These are phyloP conservation scores for Celoporthe dispersa DNA, from an alignment of 2,329 filamentous ascomycete species.

Conservation along the genomic window DNA sequence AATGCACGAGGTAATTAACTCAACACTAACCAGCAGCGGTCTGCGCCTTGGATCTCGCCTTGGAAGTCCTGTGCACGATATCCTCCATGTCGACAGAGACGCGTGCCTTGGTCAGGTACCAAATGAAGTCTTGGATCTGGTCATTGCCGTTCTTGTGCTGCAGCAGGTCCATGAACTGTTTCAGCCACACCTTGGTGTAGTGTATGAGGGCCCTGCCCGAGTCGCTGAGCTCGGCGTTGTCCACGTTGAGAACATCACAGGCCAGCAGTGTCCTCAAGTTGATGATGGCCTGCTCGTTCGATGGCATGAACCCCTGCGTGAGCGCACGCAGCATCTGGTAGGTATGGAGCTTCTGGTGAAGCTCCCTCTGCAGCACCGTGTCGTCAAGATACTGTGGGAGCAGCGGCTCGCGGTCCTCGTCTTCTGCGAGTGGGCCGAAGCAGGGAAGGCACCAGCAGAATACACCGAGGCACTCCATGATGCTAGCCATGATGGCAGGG, in stretches of 20 bases:
- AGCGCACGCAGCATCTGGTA: conserved; percentile 91
- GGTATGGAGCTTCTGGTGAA: conserved; percentile 88
- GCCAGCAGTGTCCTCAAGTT: conserved; percentile 81
- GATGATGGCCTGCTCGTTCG: conserved; percentile 79
- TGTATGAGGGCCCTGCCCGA: conserved; percentile 76
- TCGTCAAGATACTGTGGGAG: conserved; percentile 84
- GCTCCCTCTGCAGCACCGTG: conserved; percentile 73
- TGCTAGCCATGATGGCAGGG: conserved; percentile 22
- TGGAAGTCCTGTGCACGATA: conserved; percentile 62
- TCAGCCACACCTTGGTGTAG: conserved; percentile 73
- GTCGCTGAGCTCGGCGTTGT: conserved; percentile 74
- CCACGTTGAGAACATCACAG: conserved; percentile 77
- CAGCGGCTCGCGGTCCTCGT: conserved; percentile 69
- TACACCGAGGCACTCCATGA: conserved; percentile 26
- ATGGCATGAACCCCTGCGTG: conserved; percentile 86
- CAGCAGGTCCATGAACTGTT: conserved; percentile 80
- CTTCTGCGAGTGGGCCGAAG: conserved; percentile 59
- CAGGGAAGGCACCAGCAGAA: conserved; percentile 60
- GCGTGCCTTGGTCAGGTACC: conserved; percentile 78
- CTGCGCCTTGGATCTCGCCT: conserved; percentile 70
- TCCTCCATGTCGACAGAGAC: conserved; percentile 70
- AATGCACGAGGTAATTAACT: too few species aligned
- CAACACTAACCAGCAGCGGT: conserved; percentile 64
- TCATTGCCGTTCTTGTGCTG: conserved; percentile 82
- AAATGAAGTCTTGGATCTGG: conserved; percentile 90